Conservation (phyloP, 2,329 filamentous ascomycete genomes). For the Clonostachys rosea region DNA sequence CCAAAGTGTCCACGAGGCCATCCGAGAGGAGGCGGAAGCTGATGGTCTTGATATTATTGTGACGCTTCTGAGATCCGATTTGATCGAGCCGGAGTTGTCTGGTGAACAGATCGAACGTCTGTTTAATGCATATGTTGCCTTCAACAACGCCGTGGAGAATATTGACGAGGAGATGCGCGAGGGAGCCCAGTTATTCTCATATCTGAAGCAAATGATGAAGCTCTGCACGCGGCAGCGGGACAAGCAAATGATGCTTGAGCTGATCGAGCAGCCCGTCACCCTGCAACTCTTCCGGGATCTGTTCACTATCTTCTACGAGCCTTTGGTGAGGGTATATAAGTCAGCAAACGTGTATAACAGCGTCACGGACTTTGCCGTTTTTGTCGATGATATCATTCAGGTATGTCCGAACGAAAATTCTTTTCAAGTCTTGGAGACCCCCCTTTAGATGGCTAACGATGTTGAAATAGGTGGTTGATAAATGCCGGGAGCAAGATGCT, state of each 20-base stretch:
- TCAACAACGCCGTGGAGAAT: conserved; percentile 91
- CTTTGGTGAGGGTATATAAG: conserved; percentile 94
- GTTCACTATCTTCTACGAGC: conserved; percentile 98
- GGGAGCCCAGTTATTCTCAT: conserved; percentile 87
- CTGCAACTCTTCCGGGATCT: conserved; percentile 93
- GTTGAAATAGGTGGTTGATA: conserved; percentile 51
- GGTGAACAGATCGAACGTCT: conserved; percentile 75
- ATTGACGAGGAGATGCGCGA: conserved; percentile 83
- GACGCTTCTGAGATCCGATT: conserved; percentile 74
- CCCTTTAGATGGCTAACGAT: background rate
- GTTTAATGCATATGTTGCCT: conserved; percentile 93
- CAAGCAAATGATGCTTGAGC: conserved; percentile 93
- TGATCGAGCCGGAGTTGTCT: conserved; percentile 66
- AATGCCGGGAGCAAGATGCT: conserved; percentile 69
- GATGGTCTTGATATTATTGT: conserved; percentile 85
- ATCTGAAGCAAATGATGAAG: conserved; percentile 92
- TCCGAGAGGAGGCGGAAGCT: conserved; percentile 66
- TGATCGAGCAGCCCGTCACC: conserved; percentile 96
- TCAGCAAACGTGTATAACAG: conserved; percentile 97
- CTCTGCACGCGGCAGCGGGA: conserved; percentile 86
- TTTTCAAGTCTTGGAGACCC: background rate
- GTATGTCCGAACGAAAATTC: conserved; percentile 34
- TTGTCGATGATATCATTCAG: conserved; percentile 87
- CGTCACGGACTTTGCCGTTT: conserved; percentile 91
- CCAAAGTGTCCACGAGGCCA: conserved; percentile 67